A percentile compares a stretch with the other conserved stretches of the same genome.
These are phyloP conservation scores for Aspergillus olivimuriae DNA, from an alignment of 495 filamentous ascomycete genomes.

Conservation along the genomic window DNA sequence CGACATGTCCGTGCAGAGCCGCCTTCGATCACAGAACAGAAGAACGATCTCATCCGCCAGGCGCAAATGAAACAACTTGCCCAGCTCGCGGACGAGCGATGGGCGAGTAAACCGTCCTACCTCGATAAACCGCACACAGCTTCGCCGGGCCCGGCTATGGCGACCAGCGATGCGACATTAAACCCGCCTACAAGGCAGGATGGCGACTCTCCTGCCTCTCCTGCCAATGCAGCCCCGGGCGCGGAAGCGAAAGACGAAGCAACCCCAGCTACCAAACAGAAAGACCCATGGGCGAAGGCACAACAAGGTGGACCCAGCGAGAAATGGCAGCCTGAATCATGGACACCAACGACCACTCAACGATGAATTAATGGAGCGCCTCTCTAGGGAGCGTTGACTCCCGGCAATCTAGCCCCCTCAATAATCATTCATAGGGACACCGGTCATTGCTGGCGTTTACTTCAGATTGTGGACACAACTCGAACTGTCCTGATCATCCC, in stretches of 20 bases:
- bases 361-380: too few species aligned
- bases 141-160: conserved; percentile 34
- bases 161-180: conserved; percentile 25
- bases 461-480: too few species aligned
- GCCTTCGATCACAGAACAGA: conserved; percentile 71
- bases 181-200: conserved; percentile 17
- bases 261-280: conserved; percentile 23
- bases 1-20: conserved; percentile 68
- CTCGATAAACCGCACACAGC: conserved; percentile 50
- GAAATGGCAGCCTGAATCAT: conserved; percentile 70
- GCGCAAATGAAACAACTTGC: conserved; percentile 66
- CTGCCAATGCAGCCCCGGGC: conserved; percentile 5
- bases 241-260: conserved; percentile 12
- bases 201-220: conserved; percentile 1
- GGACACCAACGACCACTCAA: conserved; percentile 47
- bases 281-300: conserved; percentile 59
- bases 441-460: too few species aligned
- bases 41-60: conserved; percentile 60
- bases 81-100: conserved; percentile 73
- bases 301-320: conserved; percentile 55
- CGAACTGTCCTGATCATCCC: too few species aligned
- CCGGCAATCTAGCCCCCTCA: too few species aligned
- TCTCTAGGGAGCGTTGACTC: too few species aligned
- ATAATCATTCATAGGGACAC: too few species aligned
- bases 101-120: conserved; percentile 68